phyloP scores from a whole-genome alignment of 176 grass and related monocot genomes.

The Phoenix roebelenii region DNA sequence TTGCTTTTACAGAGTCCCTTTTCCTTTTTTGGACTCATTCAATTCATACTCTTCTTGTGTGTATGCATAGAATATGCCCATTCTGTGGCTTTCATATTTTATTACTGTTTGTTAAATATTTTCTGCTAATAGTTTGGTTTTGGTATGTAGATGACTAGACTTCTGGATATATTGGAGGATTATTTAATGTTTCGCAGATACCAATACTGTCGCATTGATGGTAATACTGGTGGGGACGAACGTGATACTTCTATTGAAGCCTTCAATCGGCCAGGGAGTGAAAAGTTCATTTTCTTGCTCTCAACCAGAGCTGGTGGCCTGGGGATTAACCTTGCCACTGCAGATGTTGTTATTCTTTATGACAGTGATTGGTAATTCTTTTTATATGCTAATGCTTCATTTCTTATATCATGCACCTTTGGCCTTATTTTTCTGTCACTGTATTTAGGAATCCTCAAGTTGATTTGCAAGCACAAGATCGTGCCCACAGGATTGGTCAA shows the following conservation, averaged over 20 bases:
- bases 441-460: constrained; percentile 90
- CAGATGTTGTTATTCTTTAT: constrained; percentile 97
- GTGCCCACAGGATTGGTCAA: constrained; percentile 96
- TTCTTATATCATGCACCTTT: background rate
- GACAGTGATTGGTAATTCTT: constrained; percentile 80
- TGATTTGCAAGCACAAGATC: constrained; percentile 96
- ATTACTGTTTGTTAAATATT: no score
- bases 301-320: constrained; percentile 93
- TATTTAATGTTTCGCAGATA: constrained; percentile 87
- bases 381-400: constrained; percentile 16
- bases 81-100: no score
- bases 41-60: no score
- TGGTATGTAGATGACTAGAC: constrained; percentile 61
- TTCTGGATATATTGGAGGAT: constrained; percentile 95
- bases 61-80: no score
- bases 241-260: constrained; percentile 95
- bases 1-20: no score
- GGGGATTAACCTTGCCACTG: constrained; percentile 94
- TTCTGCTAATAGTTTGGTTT: no score
- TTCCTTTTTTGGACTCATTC: no score
- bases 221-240: constrained; percentile 93
- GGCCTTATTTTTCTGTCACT: constrained; percentile 1
- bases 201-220: constrained; percentile 93
- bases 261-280: constrained; percentile 76
- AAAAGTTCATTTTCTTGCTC: constrained; percentile 98